A percentile compares a stretch with the other conserved stretches of the same genome.
Evolutionary conservation across 1,139 yeast genomes (phyloP).

Genomic region (Candida glucosophila): DNA sequence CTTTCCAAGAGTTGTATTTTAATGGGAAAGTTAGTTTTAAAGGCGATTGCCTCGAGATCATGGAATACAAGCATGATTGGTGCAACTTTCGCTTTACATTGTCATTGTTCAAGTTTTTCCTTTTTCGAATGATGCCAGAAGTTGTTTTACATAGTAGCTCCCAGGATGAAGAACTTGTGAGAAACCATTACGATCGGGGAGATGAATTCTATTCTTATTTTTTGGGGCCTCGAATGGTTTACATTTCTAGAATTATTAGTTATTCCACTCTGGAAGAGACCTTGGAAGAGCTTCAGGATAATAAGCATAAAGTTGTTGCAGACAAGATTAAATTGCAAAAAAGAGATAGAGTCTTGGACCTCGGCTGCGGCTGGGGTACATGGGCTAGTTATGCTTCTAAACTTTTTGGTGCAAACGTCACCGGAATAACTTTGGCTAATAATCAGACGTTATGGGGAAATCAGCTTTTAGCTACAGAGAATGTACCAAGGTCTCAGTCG

Average conservation of each 20-base stretch:
- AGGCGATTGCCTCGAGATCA: slow-evolving; percentile 76
- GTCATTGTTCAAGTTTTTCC: slow-evolving; percentile 70
- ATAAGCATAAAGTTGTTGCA: slow-evolving; percentile 79
- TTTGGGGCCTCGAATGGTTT: slow-evolving; percentile 90
- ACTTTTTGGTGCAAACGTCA: slow-evolving; percentile 76
- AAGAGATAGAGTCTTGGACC: slow-evolving; percentile 71
- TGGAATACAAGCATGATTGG: slow-evolving; percentile 92
- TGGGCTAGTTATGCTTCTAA: slow-evolving; percentile 78
- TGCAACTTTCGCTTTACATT: slow-evolving; percentile 73
- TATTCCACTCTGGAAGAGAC: slow-evolving; percentile 69
- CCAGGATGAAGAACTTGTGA: slow-evolving; percentile 93
- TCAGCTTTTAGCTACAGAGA: slow-evolving; percentile 57
- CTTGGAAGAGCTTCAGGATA: slow-evolving; percentile 83
- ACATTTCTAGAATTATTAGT: slow-evolving; percentile 77
- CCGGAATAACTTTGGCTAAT: slow-evolving; percentile 84
- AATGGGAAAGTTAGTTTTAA: slow-evolving; percentile 79
- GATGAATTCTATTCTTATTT: slow-evolving; percentile 94
- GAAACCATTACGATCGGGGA: slow-evolving; percentile 95
- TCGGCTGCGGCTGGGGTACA: slow-evolving; percentile 98
- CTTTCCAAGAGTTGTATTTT: slow-evolving; percentile 83
- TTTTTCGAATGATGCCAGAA: slow-evolving; percentile 88
- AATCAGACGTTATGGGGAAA: slow-evolving; percentile 93
- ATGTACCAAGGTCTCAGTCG: slow-evolving; percentile 66
- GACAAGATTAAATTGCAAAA: slow-evolving; percentile 70
- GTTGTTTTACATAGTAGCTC: slow-evolving; percentile 86